Percentiles rank a stretch among this genome's conserved stretches.
Conservation (phyloP, 1,139 yeast species). For the Saccharomyces pastorianus region DNA sequence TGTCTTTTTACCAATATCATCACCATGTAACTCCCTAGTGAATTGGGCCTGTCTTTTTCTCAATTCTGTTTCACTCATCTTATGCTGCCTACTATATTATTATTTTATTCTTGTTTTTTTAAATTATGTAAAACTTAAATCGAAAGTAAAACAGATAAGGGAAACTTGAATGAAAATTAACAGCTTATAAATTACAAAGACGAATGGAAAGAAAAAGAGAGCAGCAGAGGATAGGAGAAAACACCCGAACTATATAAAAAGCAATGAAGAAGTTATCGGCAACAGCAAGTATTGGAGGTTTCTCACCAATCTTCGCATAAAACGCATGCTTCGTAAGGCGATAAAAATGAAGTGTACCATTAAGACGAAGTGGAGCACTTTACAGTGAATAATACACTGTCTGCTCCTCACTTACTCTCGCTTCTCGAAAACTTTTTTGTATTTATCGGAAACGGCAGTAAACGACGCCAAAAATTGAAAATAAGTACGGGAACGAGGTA, state of each 20-base stretch:
- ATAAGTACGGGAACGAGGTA: background rate
- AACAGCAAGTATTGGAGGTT: background rate
- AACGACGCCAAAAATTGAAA: background rate
- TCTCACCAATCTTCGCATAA: background rate
- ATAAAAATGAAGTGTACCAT: background rate
- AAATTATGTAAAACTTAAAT: background rate
- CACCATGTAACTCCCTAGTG: constrained; percentile 81
- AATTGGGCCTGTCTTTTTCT: constrained; percentile 47
- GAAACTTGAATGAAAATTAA: background rate
- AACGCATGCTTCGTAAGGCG: background rate
- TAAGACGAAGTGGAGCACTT: background rate
- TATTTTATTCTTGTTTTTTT: background rate
- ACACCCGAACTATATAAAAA: background rate
- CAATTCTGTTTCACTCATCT: constrained; percentile 25
- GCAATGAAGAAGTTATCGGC: background rate
- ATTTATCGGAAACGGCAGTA: constrained; percentile 1
- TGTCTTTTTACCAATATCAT: constrained; percentile 49
- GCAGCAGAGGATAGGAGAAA: background rate
- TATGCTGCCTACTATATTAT: constrained; percentile 4
- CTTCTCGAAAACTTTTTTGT: background rate
- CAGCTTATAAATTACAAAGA: background rate
- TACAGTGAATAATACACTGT: background rate
- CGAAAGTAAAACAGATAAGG: background rate
- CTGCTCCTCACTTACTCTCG: background rate
- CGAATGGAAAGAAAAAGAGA: background rate